A percentile compares a stretch with the other conserved stretches of the same genome.
Conservation (phyloP, 2,329 filamentous ascomycete species). For the Aureobasidium sp. region DNA sequence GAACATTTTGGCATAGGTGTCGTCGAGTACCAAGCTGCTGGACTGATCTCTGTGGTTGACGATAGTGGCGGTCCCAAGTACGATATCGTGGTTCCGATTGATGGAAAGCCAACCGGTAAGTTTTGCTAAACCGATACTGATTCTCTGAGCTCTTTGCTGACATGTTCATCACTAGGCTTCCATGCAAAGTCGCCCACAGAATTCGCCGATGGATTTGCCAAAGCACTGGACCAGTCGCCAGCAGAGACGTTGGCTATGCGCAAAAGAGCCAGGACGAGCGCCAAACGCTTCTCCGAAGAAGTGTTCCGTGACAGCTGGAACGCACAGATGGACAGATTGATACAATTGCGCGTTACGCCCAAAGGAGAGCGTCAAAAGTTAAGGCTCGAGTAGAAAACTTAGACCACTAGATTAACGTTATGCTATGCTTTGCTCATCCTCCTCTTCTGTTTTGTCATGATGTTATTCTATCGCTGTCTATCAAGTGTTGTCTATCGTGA, state of each 20-base stretch:
- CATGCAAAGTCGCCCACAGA: constrained; percentile 71
- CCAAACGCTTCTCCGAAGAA: constrained; percentile 78
- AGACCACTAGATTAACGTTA: not conserved
- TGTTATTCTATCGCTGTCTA: not conserved
- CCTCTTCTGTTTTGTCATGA: not conserved
- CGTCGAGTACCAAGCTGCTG: constrained; percentile 95
- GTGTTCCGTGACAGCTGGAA: constrained; percentile 78
- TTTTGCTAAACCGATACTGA: not conserved
- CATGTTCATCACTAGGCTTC: constrained; percentile 53
- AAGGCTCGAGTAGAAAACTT: not conserved
- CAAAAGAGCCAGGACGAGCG: constrained; percentile 65
- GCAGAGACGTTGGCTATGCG: constrained; percentile 67
- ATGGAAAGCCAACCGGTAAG: constrained; percentile 70
- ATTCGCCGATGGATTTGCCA: constrained; percentile 73
- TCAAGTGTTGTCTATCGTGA: not conserved
- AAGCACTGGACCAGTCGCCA: constrained; percentile 60
- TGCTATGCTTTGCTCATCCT: not conserved
- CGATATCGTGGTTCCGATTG: constrained; percentile 80
- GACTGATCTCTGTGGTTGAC: constrained; percentile 87
- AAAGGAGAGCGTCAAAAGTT: constrained; percentile 3
- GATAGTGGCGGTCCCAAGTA: constrained; percentile 86
- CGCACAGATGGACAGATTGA: constrained; percentile 63
- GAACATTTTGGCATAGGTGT: constrained; percentile 98
- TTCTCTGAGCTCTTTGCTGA: not conserved
- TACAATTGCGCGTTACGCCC: constrained; percentile 31